Conservation (phyloP, 2,329 filamentous ascomycete species). For the Penicillium sp. region DNA sequence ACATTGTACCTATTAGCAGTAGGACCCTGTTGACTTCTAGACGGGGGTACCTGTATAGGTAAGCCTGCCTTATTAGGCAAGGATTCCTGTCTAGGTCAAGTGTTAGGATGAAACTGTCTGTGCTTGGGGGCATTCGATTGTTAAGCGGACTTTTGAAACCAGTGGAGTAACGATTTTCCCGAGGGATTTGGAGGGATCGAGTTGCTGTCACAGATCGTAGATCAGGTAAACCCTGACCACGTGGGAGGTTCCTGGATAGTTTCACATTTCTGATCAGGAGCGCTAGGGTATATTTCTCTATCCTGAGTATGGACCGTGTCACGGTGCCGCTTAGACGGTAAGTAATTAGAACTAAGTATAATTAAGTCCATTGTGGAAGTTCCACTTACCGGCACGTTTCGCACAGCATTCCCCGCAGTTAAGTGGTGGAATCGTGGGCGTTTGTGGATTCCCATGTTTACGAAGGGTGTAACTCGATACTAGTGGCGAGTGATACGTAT, state of each 20-base stretch:
- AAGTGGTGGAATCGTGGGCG: neutral
- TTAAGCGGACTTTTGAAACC: neutral
- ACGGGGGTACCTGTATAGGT: neutral
- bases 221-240: neutral
- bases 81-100: neutral
- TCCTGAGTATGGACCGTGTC: neutral
- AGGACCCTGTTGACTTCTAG: neutral
- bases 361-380: neutral
- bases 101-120: neutral
- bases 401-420: neutral
- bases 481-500: neutral
- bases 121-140: neutral
- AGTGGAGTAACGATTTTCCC: neutral
- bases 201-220: neutral
- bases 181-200: neutral
- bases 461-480: neutral
- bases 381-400: neutral
- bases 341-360: neutral
- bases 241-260: neutral
- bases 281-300: neutral
- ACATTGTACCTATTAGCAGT: too few relatives aligned
- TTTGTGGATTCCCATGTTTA: neutral
- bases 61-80: neutral
- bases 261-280: neutral
- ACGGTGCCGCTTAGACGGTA: neutral